These are phyloP conservation scores for Arthrinium puccinioides DNA, from an alignment of 2,329 filamentous ascomycete species.

Conservation along the genomic window DNA sequence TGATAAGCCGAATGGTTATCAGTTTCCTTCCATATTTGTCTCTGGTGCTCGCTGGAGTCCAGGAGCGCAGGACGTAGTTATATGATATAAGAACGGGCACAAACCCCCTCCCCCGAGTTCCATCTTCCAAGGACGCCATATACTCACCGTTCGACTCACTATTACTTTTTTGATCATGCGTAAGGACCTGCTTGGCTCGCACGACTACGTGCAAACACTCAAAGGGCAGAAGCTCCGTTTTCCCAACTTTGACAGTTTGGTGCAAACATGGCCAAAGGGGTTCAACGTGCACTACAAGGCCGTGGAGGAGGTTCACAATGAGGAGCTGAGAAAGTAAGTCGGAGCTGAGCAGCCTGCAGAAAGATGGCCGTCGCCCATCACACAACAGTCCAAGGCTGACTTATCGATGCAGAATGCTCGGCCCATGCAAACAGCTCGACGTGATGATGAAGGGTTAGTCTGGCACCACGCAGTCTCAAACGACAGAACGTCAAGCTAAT, in stretches of 20 bases:
- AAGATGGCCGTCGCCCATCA: no score
- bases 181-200: slow-evolving; percentile 3
- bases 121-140: no score
- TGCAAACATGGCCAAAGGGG: slow-evolving; percentile 8
- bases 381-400: no score
- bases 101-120: no score
- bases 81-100: no score
- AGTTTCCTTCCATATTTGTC: no score
- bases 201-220: slow-evolving; percentile 11
- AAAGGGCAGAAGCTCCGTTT: slow-evolving; percentile 10
- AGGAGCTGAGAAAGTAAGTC: slow-evolving; percentile 6
- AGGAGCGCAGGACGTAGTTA: no score
- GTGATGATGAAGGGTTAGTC: neutral
- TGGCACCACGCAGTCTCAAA: no score
- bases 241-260: slow-evolving; percentile 7
- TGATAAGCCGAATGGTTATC: no score
- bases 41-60: no score
- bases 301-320: slow-evolving; percentile 5
- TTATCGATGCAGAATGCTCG: neutral
- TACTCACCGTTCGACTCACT: neutral
- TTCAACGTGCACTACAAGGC: slow-evolving; percentile 6
- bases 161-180: neutral
- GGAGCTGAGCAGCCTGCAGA: no score
- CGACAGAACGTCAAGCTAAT: no score
- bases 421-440: slow-evolving; percentile 5